These are phyloP conservation scores for Massariosphaeria phaeospora DNA, from an alignment of 495 filamentous ascomycete species.

Conservation along the genomic window DNA sequence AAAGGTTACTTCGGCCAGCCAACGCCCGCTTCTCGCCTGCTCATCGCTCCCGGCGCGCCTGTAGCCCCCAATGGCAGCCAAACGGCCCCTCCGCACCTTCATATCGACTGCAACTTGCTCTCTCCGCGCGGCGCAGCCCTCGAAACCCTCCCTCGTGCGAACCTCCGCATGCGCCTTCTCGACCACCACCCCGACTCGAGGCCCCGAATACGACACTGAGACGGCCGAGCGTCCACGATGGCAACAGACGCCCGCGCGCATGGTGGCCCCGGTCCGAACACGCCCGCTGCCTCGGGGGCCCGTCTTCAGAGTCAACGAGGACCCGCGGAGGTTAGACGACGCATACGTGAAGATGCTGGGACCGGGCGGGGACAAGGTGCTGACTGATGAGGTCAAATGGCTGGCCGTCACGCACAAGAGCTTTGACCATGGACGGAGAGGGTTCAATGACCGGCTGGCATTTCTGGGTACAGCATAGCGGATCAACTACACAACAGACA, in stretches of 20 bases:
- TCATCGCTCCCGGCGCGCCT: not conserved
- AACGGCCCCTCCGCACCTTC: slow-evolving; percentile 20
- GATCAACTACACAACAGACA: not conserved
- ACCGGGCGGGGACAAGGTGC: slow-evolving; percentile 58
- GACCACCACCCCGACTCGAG: slow-evolving; percentile 17
- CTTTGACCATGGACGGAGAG: slow-evolving; percentile 90
- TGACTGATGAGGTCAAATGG: slow-evolving; percentile 93
- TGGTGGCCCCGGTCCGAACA: slow-evolving; percentile 62
- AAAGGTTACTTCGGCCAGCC: not conserved
- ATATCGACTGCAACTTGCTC: slow-evolving; percentile 5
- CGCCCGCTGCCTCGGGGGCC: slow-evolving; percentile 41
- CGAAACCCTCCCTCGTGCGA: not conserved
- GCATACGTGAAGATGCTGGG: slow-evolving; percentile 72
- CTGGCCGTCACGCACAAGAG: slow-evolving; percentile 96
- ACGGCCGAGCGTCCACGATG: slow-evolving; percentile 60
- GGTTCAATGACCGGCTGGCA: slow-evolving; percentile 90
- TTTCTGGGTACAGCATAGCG: slow-evolving; percentile 63
- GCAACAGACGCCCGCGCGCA: slow-evolving; percentile 70
- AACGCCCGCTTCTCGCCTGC: not conserved
- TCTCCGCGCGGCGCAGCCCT: slow-evolving; percentile 1
- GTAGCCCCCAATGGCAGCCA: slow-evolving; percentile 25
- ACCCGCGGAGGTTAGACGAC: slow-evolving; percentile 64
- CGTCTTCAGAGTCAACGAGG: slow-evolving; percentile 64
- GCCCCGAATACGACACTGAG: slow-evolving; percentile 37
- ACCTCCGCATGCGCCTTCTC: slow-evolving; percentile 29